A percentile compares a stretch with the other conserved stretches of the same genome.
Conservation (phyloP, 345 rosid genomes). For the Eucalyptus regnans region DNA sequence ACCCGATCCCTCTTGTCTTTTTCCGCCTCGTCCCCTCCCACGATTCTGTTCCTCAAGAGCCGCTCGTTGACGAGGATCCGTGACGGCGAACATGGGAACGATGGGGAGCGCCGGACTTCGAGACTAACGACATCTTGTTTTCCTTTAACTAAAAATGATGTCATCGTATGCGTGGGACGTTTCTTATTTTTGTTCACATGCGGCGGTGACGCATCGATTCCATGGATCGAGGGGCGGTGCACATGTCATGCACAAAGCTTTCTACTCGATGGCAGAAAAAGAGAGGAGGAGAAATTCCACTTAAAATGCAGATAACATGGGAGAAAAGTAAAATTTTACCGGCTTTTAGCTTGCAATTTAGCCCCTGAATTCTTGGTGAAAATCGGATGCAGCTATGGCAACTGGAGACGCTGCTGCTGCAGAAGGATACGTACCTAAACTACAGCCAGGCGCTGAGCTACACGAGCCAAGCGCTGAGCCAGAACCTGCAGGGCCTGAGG, state of each 20-base stretch:
- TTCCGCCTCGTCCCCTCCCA: background rate
- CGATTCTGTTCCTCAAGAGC: background rate
- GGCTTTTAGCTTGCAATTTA: background rate
- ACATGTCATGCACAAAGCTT: background rate
- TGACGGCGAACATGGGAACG: background rate
- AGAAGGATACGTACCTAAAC: slow-evolving; percentile 89
- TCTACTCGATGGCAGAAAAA: background rate
- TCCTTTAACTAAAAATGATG: background rate
- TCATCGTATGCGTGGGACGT: background rate
- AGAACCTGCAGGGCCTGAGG: slow-evolving; percentile 87
- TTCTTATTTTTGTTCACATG: background rate
- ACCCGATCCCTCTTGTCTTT: background rate
- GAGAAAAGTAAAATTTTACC: background rate
- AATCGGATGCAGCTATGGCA: slow-evolving; percentile 75
- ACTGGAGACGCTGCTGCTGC: slow-evolving; percentile 89
- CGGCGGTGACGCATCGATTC: background rate
- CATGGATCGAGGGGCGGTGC: background rate
- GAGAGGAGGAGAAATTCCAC: background rate
- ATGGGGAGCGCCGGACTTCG: background rate
- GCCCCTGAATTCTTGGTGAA: background rate
- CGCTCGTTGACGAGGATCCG: background rate
- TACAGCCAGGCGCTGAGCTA: slow-evolving; percentile 96
- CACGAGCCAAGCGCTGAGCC: slow-evolving; percentile 98
- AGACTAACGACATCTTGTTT: background rate
- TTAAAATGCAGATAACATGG: background rate